Percentiles rank a stretch among this genome's conserved stretches.
Evolutionary conservation across 176 grass and related monocot genomes (phyloP).

Genomic region (Lolium perenne): DNA sequence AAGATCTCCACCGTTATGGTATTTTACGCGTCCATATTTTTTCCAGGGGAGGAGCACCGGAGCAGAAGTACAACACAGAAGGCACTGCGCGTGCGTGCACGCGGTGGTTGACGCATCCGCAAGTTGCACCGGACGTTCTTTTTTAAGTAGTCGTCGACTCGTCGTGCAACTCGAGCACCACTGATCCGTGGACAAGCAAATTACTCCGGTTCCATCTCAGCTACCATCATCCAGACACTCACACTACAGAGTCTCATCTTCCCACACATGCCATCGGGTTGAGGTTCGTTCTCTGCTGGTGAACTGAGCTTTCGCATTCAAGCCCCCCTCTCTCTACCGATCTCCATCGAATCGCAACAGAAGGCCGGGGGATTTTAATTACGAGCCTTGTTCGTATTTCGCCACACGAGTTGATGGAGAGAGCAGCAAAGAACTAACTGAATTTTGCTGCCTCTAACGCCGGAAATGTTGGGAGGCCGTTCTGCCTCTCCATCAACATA

Average conservation of each 20-base stretch:
- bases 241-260: neutral
- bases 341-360: slow-evolving; percentile 47
- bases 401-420: neutral
- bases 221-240: slow-evolving; percentile 28
- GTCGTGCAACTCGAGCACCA: too few species aligned
- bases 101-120: too few species aligned
- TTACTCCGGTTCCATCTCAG: neutral
- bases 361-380: neutral
- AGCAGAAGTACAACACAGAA: too few species aligned
- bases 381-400: neutral
- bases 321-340: neutral
- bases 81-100: too few species aligned
- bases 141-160: too few species aligned
- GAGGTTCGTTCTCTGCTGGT: neutral
- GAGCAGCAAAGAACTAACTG: neutral
- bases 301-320: slow-evolving; percentile 39
- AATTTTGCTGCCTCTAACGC: neutral
- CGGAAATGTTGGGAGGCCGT: slow-evolving; percentile 2
- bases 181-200: slow-evolving; percentile 7
- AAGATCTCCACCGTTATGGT: too few species aligned
- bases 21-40: too few species aligned
- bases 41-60: too few species aligned
- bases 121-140: too few species aligned
- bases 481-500: neutral
- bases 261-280: neutral